These are phyloP conservation scores for Rubia balearica DNA, from an alignment of 305 asterid genomes.

Conservation along the genomic window DNA sequence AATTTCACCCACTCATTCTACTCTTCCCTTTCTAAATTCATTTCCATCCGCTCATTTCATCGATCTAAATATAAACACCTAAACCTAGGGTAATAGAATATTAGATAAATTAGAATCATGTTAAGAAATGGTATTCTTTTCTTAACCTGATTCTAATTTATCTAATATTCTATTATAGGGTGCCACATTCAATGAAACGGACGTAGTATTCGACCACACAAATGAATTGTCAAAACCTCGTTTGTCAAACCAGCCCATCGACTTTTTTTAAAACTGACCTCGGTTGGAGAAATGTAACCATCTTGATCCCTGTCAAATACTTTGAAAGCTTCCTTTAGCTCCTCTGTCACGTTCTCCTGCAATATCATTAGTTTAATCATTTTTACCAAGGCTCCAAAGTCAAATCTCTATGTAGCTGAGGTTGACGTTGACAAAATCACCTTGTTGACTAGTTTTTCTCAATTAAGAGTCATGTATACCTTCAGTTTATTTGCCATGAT, in stretches of 20 bases:
- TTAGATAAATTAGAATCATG: too few relatives aligned
- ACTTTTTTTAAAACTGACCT: slow-evolving; percentile 33
- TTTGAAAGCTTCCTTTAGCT: slow-evolving; percentile 79
- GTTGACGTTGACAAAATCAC: not conserved
- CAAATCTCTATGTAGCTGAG: not conserved
- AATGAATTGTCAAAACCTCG: not conserved
- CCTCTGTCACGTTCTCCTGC: slow-evolving; percentile 63
- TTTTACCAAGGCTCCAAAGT: not conserved
- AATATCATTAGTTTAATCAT: not conserved
- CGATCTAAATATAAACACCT: too few relatives aligned
- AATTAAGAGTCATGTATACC: slow-evolving; percentile 22
- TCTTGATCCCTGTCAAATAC: slow-evolving; percentile 90
- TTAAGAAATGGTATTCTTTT: too few relatives aligned
- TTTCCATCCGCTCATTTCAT: too few relatives aligned
- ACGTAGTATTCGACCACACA: too few relatives aligned
- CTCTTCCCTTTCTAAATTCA: too few relatives aligned
- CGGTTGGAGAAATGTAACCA: slow-evolving; percentile 76
- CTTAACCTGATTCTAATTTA: too few relatives aligned
- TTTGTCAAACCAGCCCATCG: not conserved
- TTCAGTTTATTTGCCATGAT: slow-evolving; percentile 54
- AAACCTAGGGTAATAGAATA: too few relatives aligned
- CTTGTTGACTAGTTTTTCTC: not conserved
- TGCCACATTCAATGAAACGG: too few relatives aligned
- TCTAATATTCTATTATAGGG: too few relatives aligned
- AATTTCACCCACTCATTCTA: too few relatives aligned